phyloP scores from a whole-genome alignment of 2,329 filamentous ascomycete genomes.

The Neurospora sp. region DNA sequence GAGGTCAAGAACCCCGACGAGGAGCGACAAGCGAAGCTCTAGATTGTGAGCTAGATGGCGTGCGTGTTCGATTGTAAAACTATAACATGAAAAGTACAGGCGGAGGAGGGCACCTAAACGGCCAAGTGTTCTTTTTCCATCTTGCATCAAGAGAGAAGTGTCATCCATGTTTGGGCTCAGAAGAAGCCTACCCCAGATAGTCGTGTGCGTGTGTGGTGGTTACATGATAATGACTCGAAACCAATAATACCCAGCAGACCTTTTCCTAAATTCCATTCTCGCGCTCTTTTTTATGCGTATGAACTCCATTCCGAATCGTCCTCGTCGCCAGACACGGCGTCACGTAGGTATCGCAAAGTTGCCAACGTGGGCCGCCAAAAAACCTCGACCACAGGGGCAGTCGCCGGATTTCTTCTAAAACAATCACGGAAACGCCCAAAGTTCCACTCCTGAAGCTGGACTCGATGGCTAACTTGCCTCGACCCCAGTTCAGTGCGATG shows the following conservation, averaged over 20 bases:
- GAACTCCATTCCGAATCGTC: background rate
- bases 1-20: slow-evolving; percentile 18
- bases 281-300: background rate
- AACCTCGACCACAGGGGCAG: background rate
- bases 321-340: background rate
- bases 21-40: background rate
- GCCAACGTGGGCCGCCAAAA: background rate
- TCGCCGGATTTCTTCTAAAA: background rate
- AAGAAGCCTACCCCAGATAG: background rate
- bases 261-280: background rate
- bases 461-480: background rate
- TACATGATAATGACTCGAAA: background rate
- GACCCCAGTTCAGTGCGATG: background rate
- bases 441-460: background rate
- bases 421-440: background rate
- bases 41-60: background rate
- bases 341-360: background rate
- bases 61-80: background rate
- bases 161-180: background rate
- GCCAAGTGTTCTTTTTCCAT: background rate
- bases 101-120: background rate
- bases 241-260: background rate
- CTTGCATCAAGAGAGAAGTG: background rate
- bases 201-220: background rate
- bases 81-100: background rate